Base-by-base conservation (phyloP, 148 eudicot genomes). In the Agrostemma githago region DNA sequence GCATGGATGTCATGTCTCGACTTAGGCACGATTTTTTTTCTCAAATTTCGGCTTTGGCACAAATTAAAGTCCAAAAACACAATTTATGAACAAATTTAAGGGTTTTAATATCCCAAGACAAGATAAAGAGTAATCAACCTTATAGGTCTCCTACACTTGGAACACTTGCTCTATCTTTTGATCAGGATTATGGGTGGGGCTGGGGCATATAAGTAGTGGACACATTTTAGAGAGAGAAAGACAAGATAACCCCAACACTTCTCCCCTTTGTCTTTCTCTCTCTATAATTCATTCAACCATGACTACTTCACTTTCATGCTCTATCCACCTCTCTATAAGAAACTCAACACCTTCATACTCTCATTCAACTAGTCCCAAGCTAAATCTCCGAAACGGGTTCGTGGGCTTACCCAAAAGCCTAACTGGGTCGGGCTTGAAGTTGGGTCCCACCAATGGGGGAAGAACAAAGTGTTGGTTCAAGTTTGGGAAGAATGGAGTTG, bases 401-500 rank as follows among this genome's bases (percentile, higher is more conserved):
- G 26, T 87, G 72, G 90, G 90, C 12, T 34, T 41, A 5, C 72
- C 79, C 48, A 72, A 21, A 72, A 76, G 17, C 15, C 16, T 80
- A 8, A 77, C 64, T 42, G 80, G 84, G 81, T 34, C 78, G 42
- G 20, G 15, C 37, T 77, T 78, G 42, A 77, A 43, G 58, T 59
- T 81, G 10, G 85, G 90, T 11, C 84, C 88, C 40, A 83, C 11
- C 54, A 73, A 80, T 12, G 84, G 86, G 10, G 85, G 89, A 3
- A 74, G 84, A 81, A 64, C 79, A 1, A 87, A 72, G 62, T 92
- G 93, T 76, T 95, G 98, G 98, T 95, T 95, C 82, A 92, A 78
- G 81, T 90, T 92, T 58, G 93, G 96, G 5, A 81, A 86, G 61
- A 92, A 86, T 78, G 96, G 96, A 0, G 97, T 92, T 74, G 93